Evolutionary conservation across 345 rosid genomes (phyloP), one percentile per base, ranked within the genome.

Genomic region (Bretschneidera sinensis): DNA sequence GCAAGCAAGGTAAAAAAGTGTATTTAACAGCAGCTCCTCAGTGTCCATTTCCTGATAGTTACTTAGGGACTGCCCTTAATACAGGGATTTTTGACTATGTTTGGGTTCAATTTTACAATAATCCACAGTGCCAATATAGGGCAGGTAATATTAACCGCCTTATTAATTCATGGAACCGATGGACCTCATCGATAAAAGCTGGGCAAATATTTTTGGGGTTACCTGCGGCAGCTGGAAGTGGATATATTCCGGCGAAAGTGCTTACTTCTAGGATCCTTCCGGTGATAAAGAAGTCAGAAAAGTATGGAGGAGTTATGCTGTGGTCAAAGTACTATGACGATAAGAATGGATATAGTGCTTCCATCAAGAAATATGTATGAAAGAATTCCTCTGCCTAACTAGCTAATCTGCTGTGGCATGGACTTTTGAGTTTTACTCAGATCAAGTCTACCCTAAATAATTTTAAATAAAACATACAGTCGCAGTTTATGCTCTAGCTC

Each of bases 281-380:
- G 4, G 66, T 49, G 43, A 62, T 85, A 20, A 83, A 72, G 61
- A 69, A 57, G 13, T 75, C 89, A 0, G 0, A 17, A 1, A 79
- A 79, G 43, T 83, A 86, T 64, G 92, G 89, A 21, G 85, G 92
- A 10, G 76, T 81, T 0, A 83, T 83, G 87, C 82, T 86, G 50
- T 86, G 89, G 89, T 71, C 80, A 21, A 83, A 71, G 64, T 86
- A 73, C 13, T 79, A 61, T 47, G 92, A 86, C 62, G 77, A 78
- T 71, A 51, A 58, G 60, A 76, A 63, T 58, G 84, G 82, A 15
- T 86, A 83, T 9, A 83, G 89, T 54, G 48, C 69, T n/a, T 51
- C 89, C 66, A 79, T 81, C 55, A 21, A 31, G 52, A 56, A 13
- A 1, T 63, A 68, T 25, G 83, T 85, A 13, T 85, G 72, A 74